These are phyloP conservation scores for Lipomyces yamanashiensis DNA, from an alignment of 805 yeast genomes.

Conservation along the genomic window DNA sequence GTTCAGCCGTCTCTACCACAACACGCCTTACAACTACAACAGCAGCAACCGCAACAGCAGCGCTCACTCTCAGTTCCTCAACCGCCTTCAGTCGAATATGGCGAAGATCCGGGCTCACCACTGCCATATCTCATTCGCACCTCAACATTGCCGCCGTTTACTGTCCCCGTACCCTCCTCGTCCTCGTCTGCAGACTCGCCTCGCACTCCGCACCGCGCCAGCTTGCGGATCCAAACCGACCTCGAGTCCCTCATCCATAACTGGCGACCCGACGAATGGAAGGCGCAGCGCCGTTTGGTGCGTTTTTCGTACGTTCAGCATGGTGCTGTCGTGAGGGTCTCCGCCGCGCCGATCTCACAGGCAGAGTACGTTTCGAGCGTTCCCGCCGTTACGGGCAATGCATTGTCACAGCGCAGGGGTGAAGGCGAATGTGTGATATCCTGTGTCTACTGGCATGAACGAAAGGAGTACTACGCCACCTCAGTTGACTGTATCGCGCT, in stretches of 20 bases:
- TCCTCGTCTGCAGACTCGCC: constrained; percentile 2
- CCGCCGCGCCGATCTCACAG: constrained; percentile 32
- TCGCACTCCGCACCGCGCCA: constrained; percentile 36
- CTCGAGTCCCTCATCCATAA: constrained; percentile 48
- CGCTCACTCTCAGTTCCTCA: constrained; percentile 15
- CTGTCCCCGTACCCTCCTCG: constrained; percentile 9
- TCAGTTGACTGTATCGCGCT: constrained; percentile 66
- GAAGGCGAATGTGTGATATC: constrained; percentile 31
- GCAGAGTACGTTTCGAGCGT: constrained; percentile 20
- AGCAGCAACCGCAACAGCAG: constrained; percentile 14
- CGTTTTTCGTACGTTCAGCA: constrained; percentile 43
- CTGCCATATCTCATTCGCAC: constrained; percentile 7
- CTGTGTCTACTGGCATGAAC: constrained; percentile 63
- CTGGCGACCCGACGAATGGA: constrained; percentile 56
- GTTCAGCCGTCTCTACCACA: constrained; percentile 3
- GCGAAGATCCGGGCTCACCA: constrained; percentile 8
- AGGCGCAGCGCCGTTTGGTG: constrained; percentile 55
- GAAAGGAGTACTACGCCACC: constrained; percentile 58
- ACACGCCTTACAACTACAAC: constrained; percentile 30
- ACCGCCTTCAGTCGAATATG: neutral
- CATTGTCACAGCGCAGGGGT: constrained; percentile 24
- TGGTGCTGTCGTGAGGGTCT: constrained; percentile 44
- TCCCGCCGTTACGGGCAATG: constrained; percentile 7
- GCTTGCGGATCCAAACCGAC: constrained; percentile 42
- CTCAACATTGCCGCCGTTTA: constrained; percentile 4